Evolutionary conservation across 2,329 filamentous ascomycete genomes (phyloP), one percentile per base, ranked within the genome.

Genomic region (Colletotrichum gigasporum): DNA sequence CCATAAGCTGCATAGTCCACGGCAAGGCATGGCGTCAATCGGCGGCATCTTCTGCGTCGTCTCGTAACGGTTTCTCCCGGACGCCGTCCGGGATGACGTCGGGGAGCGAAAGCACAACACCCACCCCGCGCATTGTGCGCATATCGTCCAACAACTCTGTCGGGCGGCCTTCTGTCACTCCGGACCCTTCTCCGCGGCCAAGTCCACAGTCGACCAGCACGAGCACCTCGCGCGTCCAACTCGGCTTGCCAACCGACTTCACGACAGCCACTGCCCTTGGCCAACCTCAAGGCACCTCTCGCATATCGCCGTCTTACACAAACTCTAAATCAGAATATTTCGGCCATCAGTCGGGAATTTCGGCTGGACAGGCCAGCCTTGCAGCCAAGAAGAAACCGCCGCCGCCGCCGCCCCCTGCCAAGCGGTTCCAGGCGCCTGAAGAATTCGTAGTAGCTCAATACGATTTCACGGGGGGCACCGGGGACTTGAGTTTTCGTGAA

Each of bases 401-500:
- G 1, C 91, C 91, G 0, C 91, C 91, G 0, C 92, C 92, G 0
- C 90, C 91, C 0, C 85, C 86, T 16, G 83, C 86, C 2, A 90
- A 91, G 76, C 83, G 86, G 59, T 78, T 83, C 60, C 81, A 83
- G 68, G 77, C 78, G 12, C 65, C 73, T 24, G 80, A 79, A 56
- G 84, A 83, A 68, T 93, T 82, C 68, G 90, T 92, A 20, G 88
- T 89, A 10, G 93, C 93, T 7, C 80, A 92, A 71, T 96, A 93
- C 75, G 85, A 91, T 68, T 96, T 94, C 73, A 82, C 83, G 2
- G 91, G 90, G 0, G 88, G 94, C 71, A 86, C 85, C 6, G 91
- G 91, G 0, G 93, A 96, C 74, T 74, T 96, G 53, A 84, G 84
- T 2, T 96, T 96, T 73, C 82, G 82, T 28, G 91, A 94, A 75